Percentiles rank a stretch among this genome's conserved stretches.
Conservation (phyloP, 768 basidiomycete genomes). For the Leccinum aurantiacum region DNA sequence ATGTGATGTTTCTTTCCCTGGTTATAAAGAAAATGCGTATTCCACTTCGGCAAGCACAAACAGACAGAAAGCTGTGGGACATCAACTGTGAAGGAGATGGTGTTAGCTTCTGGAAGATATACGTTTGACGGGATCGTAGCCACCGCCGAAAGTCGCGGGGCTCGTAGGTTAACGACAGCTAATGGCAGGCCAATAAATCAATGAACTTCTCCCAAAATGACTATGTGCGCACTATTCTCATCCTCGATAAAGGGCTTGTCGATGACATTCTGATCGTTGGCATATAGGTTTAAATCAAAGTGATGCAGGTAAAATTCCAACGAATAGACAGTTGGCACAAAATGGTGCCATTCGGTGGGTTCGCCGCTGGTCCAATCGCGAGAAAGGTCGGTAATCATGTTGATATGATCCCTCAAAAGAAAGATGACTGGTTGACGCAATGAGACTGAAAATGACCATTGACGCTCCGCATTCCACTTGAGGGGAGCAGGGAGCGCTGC, state of each 20-base stretch:
- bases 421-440: conserved; percentile 73
- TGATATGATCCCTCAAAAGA: conserved; percentile 89
- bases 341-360: conserved; percentile 75
- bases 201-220: background rate
- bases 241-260: conserved; percentile 79
- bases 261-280: conserved; percentile 96
- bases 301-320: conserved; percentile 71
- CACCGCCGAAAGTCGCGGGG: conserved; percentile 50
- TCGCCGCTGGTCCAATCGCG: conserved; percentile 90
- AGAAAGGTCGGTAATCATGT: conserved; percentile 90
- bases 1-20: conserved; percentile 60
- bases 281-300: conserved; percentile 76
- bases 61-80: conserved; percentile 55
- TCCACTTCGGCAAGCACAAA: conserved; percentile 85
- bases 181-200: conserved; percentile 2
- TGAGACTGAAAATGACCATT: conserved; percentile 75
- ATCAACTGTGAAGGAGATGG: conserved; percentile 63
- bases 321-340: conserved; percentile 78
- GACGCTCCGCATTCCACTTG: conserved; percentile 76
- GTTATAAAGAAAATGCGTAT: conserved; percentile 73
- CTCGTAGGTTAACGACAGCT: conserved; percentile 76
- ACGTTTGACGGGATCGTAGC: conserved; percentile 65
- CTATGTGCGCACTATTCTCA: conserved; percentile 68
- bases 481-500: conserved; percentile 79
- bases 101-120: conserved; percentile 70